Conservation (phyloP, 2,329 filamentous ascomycete species). For the Cercospora berteroae region DNA sequence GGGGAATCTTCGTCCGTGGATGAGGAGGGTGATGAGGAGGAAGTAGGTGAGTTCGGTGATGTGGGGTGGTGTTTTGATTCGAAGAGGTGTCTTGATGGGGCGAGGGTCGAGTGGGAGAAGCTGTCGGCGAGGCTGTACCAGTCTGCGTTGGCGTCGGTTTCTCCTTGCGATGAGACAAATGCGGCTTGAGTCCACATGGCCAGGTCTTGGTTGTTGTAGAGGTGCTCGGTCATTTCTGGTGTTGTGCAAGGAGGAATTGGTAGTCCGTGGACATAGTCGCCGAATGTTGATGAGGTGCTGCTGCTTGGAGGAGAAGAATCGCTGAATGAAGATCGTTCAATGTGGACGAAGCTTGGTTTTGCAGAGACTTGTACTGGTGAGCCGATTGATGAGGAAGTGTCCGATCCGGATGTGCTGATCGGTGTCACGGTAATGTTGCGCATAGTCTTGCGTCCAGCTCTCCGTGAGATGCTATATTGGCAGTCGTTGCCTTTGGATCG, state of each 20-base stretch:
- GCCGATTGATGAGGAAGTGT: slow-evolving; percentile 6
- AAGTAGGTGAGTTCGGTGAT: neutral
- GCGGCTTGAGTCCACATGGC: slow-evolving; percentile 4
- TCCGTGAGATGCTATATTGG: slow-evolving; percentile 27
- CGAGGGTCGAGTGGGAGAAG: neutral
- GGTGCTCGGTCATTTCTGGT: neutral
- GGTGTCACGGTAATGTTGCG: slow-evolving; percentile 6
- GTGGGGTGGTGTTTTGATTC: neutral
- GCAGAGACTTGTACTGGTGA: slow-evolving; percentile 8
- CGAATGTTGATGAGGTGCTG: neutral
- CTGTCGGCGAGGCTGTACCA: slow-evolving; percentile 2
- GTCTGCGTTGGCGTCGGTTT: neutral
- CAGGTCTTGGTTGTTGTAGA: neutral
- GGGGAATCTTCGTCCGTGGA: neutral
- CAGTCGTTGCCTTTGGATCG: slow-evolving; percentile 23
- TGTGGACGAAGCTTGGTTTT: neutral
- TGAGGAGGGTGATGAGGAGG: neutral
- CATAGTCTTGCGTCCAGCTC: slow-evolving; percentile 25
- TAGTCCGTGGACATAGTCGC: neutral
- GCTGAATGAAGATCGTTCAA: neutral
- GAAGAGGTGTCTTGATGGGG: neutral
- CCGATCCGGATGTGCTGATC: neutral
- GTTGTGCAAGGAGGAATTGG: neutral
- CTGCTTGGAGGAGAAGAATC: neutral
- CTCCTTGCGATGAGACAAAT: neutral